Base-by-base conservation (phyloP, 2,329 filamentous ascomycete species). In the Alternaria novae-zelandiae region DNA sequence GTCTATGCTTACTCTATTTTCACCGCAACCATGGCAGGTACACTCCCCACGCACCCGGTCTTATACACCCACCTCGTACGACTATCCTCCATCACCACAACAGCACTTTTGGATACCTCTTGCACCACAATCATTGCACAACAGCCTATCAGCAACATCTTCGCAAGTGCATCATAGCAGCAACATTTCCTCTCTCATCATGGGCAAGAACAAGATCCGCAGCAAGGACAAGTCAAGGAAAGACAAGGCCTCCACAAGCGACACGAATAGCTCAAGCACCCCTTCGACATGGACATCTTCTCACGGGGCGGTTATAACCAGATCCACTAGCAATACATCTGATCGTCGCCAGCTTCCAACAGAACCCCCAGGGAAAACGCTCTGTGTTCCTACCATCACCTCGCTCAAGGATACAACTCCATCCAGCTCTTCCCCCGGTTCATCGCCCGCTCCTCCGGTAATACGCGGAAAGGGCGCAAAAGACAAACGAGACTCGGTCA, bases 111-210 rank as follows among this genome's bases (percentile, higher is more conserved):
- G 65, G 32, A 65, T 44, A 45, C 51, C 25, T 58, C 46, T 54
- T 56, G 49, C 58, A 54, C 56, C 30, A 49, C 64, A 68, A 54
- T 65, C 54, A 64, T 60, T 71, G 72, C 61, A 64, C 60, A 73
- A 66, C 66, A 75, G 57, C 64, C 58, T 72, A 69, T 50, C 46
- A 60, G 49, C 25, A 65, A 62, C 59, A 73, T 76, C 61, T 66
- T 75, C 65, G 71, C 46, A 47, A 54, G 59, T 59, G 54, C 67
- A 78, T 74, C 54, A 59, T 74, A 74, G 25, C 47, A 59, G 46
- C 45, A 66, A 64, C 62, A 74, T 70, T 51, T 67, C 66, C 66
- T 64, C 53, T 47, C 49, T 55, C 49, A 64, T 44, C 13, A 78
- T 74, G 72, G 66, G 57, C 44, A 70, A 66, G 47, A 63, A 59